These are phyloP conservation scores for Phytophthora megakarya DNA, from an alignment of 352 stramenopile species.

Conservation along the genomic window DNA sequence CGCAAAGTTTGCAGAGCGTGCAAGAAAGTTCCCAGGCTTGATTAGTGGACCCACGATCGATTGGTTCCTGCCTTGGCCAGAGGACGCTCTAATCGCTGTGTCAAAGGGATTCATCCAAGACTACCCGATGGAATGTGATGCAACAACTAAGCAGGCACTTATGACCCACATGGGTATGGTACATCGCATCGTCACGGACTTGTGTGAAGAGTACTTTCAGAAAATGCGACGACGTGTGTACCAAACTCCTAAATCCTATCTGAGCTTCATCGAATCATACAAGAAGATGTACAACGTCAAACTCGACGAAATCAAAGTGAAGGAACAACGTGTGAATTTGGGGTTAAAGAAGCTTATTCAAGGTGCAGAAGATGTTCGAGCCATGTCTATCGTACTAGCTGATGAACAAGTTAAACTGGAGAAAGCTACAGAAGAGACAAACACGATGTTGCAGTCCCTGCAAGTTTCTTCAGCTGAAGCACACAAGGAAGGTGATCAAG, in stretches of 20 bases:
- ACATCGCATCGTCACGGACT: slow-evolving; percentile 96
- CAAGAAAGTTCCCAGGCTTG: slow-evolving; percentile 97
- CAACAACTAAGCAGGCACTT: slow-evolving; percentile 82
- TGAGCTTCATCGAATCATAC: slow-evolving; percentile 98
- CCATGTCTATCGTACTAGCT: slow-evolving; percentile 97
- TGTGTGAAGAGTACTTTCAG: slow-evolving; percentile 98
- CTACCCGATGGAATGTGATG: slow-evolving; percentile 95
- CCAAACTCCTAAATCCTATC: slow-evolving; percentile 98
- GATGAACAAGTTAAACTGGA: slow-evolving; percentile 97
- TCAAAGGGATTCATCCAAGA: slow-evolving; percentile 97
- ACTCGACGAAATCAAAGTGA: slow-evolving; percentile 95
- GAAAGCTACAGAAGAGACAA: slow-evolving; percentile 96
- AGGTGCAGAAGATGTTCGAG: slow-evolving; percentile 95
- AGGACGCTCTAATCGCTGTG: slow-evolving; percentile 97
- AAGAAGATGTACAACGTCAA: slow-evolving; percentile 97
- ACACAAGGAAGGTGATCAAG: slow-evolving; percentile 97
- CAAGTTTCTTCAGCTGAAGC: slow-evolving; percentile 96
- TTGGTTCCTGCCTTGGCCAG: slow-evolving; percentile 99
- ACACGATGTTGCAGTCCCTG: slow-evolving; percentile 97
- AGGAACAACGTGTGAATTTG: slow-evolving; percentile 96
- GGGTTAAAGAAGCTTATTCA: slow-evolving; percentile 98
- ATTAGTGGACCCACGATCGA: slow-evolving; percentile 98
- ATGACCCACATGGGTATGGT: slow-evolving; percentile 99
- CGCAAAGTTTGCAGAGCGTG: slow-evolving; percentile 96
- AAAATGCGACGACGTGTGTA: slow-evolving; percentile 98